Base-by-base conservation (phyloP, 2,329 filamentous ascomycete genomes). In the Beauveria caledonica region DNA sequence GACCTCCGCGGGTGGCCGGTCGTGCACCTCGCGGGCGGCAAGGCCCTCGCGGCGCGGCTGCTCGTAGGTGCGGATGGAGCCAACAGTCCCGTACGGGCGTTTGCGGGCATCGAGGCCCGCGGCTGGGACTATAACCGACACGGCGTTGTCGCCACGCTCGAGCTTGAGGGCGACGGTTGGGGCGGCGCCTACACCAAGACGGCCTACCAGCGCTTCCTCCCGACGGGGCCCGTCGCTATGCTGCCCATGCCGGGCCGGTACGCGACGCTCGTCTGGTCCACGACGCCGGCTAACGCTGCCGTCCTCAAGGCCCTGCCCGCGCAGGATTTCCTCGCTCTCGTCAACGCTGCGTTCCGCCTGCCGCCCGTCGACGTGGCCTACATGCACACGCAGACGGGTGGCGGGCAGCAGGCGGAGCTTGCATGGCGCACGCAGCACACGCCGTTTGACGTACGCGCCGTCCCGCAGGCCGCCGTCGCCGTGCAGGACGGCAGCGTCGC, bases 101-200 rank as follows among this genome's bases (percentile, higher is more conserved):
- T 97, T 72, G 92, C 93, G 4, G 88, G 86, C 55, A 97, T 99
- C 66, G 80, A 86, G 48, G 90, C 87, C 60, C 83, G 86, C 21
- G 94, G 95, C 23, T 99, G 94, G 90, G 94, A 97, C 74, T 99
- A 99, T 73, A 82, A 85, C 55, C 84, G 92, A 44, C 89, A 96
- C 69, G 94, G 94, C 17, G 84, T 99, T 3, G 94, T 99, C 19
- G 94, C 94, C 57, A 96, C 92, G 1, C 77, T 99, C 17, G 80
- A 87, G 66, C 79, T 97, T 23, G 84, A 88, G 59, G 82, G 82
- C 60, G 75, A 78, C 51, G 82, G 81, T 40, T 82, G 79, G 76
- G 78, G 77, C 39, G 79, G 80, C 29, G 76, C 79, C 17, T 75
- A 77, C 53, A 76, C 70, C 68, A 91, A 89, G 71, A 91, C 87